Evolutionary conservation across 2,329 filamentous ascomycete species (phyloP), one percentile per base, ranked within the genome.

Genomic region (Dothistroma septosporum): DNA sequence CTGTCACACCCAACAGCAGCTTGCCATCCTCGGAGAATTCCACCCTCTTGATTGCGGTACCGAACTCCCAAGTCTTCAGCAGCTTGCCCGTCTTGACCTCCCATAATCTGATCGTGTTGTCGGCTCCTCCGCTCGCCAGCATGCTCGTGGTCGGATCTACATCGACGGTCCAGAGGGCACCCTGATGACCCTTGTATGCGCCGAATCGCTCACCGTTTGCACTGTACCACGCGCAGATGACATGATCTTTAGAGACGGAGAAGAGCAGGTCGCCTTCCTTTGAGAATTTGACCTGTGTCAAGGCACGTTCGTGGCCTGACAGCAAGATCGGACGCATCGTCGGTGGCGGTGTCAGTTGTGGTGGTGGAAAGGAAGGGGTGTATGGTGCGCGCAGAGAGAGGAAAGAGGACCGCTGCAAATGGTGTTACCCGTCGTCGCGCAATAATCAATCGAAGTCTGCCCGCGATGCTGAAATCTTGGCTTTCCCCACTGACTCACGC

Each of bases 31-130:
- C 89, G 75, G 87, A 92, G 83, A 99, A 99, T 80, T 97, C 93
- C 76, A 96, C 92, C 72, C 94, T 87, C 87, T 99, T 97, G 78
- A 99, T 91, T 67, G 92, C 92, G 49, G 94, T 97, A 62, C 90
- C 87, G 80, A 97, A 97, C 70, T 99, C 92, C 94, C 94, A 99
- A 60, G 89, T 90, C 87, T 97, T 97, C 73, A 99, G 85, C 76
- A 90, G 88, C 76, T 90, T 91, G 75, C 94, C 94, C 16, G 89
- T 90, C 84, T 92, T 90, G 76, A 97, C 85, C 76, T 99, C 92
- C 94, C 94, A 99, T 73, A 99, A 84, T 74, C 92, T 87, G 79
- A 99, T 93, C 49, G 93, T 97, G 84, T 97, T 97, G 82, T 99
- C 94, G 78, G 94, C 94, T 71, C 92, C 94, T 72, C 94, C 94